Evolutionary conservation across 1,139 yeast genomes (phyloP).

Genomic region (Wickerhamomyces sp.): DNA sequence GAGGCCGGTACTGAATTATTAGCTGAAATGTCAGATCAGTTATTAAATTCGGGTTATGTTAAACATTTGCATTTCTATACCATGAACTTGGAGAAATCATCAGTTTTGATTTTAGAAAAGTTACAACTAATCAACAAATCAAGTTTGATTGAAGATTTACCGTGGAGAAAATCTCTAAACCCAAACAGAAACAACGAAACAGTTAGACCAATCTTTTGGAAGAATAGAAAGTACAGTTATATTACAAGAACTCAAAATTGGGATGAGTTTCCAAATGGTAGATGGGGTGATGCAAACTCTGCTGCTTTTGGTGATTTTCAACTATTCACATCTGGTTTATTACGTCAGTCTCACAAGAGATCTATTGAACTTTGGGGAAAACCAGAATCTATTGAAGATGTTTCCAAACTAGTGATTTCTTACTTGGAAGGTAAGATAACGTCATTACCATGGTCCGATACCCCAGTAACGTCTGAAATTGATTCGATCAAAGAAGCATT

Average conservation of each 20-base stretch:
- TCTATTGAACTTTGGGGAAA: slow-evolving; percentile 86
- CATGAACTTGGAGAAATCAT: slow-evolving; percentile 90
- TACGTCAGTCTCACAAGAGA: slow-evolving; percentile 72
- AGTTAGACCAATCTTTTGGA: slow-evolving; percentile 96
- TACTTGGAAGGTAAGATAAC: slow-evolving; percentile 68
- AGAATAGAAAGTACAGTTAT: slow-evolving; percentile 86
- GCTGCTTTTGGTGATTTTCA: slow-evolving; percentile 92
- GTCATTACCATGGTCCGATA: slow-evolving; percentile 94
- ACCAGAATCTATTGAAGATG: slow-evolving; percentile 57
- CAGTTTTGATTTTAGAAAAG: slow-evolving; percentile 80
- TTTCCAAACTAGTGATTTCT: slow-evolving; percentile 55
- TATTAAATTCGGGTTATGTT: slow-evolving; percentile 68
- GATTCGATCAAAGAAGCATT: slow-evolving; percentile 57
- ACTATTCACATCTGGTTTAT: slow-evolving; percentile 70
- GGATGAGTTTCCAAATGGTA: slow-evolving; percentile 94
- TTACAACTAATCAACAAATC: slow-evolving; percentile 48
- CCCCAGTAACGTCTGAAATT: slow-evolving; percentile 78
- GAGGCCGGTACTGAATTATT: slow-evolving; percentile 80
- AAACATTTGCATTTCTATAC: slow-evolving; percentile 93
- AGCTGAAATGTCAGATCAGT: slow-evolving; percentile 74
- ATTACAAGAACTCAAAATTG: slow-evolving; percentile 87
- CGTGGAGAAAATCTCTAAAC: slow-evolving; percentile 89
- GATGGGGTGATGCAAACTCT: slow-evolving; percentile 93
- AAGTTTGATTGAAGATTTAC: slow-evolving; percentile 39
- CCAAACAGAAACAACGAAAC: slow-evolving; percentile 78